These are phyloP conservation scores for Trichosporon ovoides DNA, from an alignment of 1,284 basidiomycete species.

Conservation along the genomic window DNA sequence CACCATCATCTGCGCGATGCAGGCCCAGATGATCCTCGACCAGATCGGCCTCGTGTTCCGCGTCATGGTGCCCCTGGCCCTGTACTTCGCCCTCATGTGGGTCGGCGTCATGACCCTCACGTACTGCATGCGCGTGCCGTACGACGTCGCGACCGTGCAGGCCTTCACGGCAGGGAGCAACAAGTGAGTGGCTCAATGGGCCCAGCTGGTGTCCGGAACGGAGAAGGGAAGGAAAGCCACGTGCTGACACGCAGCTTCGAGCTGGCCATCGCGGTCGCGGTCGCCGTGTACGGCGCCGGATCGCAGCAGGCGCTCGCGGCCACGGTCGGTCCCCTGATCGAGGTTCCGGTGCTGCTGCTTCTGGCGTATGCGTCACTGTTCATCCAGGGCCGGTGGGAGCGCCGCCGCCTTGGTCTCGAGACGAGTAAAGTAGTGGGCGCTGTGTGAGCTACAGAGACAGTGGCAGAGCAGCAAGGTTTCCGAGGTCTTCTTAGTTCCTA, in stretches of 20 bases:
- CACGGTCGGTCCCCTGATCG: slow-evolving; percentile 66
- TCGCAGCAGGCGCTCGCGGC: slow-evolving; percentile 71
- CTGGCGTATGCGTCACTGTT: slow-evolving; percentile 66
- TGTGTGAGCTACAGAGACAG: no score
- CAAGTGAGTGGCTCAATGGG: slow-evolving; percentile 45
- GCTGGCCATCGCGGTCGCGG: slow-evolving; percentile 75
- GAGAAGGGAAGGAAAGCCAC: no score
- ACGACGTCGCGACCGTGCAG: slow-evolving; percentile 67
- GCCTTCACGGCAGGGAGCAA: slow-evolving; percentile 52
- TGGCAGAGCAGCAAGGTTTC: no score
- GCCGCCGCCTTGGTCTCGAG: no score
- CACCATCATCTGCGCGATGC: slow-evolving; percentile 66
- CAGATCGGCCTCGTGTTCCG: slow-evolving; percentile 70
- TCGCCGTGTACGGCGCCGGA: slow-evolving; percentile 68
- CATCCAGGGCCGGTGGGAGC: no score
- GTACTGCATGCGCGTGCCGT: slow-evolving; percentile 53
- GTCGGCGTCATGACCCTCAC: slow-evolving; percentile 58
- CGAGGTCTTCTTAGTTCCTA: no score
- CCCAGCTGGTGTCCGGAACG: neutral
- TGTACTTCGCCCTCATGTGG: slow-evolving; percentile 79
- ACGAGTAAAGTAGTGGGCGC: no score
- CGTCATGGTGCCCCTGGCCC: slow-evolving; percentile 68
- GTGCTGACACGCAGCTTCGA: slow-evolving; percentile 47
- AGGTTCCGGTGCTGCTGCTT: slow-evolving; percentile 67
- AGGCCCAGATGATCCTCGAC: slow-evolving; percentile 59